A percentile compares a stretch with the other conserved stretches of the same genome.
Conservation (phyloP, 1,284 basidiomycete species). For the Ustilago esculenta region DNA sequence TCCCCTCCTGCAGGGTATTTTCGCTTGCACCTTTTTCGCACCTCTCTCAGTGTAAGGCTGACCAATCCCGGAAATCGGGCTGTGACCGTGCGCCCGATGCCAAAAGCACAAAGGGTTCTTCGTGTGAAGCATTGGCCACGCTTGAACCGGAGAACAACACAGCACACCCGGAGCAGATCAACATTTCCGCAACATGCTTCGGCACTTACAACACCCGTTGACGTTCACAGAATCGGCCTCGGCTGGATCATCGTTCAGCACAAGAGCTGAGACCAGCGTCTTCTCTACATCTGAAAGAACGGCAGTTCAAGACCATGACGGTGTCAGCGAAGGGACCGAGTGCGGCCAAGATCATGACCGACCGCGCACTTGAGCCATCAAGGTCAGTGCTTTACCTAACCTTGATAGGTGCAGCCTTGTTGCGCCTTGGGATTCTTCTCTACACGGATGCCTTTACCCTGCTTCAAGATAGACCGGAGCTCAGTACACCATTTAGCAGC, state of each 20-base stretch:
- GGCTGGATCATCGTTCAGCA: neutral
- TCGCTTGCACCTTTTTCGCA: slow-evolving; percentile 2
- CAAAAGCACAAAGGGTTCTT: too few species aligned
- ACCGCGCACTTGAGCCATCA: slow-evolving; percentile 14
- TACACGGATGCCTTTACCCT: slow-evolving; percentile 60
- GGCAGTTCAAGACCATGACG: neutral
- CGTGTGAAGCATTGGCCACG: slow-evolving; percentile 4
- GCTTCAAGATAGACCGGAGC: slow-evolving; percentile 73
- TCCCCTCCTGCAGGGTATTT: slow-evolving; percentile 21
- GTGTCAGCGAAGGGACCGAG: slow-evolving; percentile 6
- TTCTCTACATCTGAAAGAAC: too few species aligned
- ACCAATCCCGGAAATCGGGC: slow-evolving; percentile 15
- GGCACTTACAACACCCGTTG: too few species aligned
- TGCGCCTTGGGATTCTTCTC: slow-evolving; percentile 66
- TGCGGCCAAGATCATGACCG: slow-evolving; percentile 25
- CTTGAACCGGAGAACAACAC: too few species aligned
- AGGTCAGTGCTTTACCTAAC: slow-evolving; percentile 16
- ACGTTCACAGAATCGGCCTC: too few species aligned
- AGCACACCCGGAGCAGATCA: too few species aligned
- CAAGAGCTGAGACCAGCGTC: too few species aligned
- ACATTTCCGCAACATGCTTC: slow-evolving; percentile 7
- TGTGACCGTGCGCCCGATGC: too few species aligned
- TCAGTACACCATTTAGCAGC: slow-evolving; percentile 83
- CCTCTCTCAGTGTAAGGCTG: neutral
- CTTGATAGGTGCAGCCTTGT: slow-evolving; percentile 16